phyloP scores from a whole-genome alignment of 1,139 yeast genomes.

The Zhuliangozyma parablackwelliae region DNA sequence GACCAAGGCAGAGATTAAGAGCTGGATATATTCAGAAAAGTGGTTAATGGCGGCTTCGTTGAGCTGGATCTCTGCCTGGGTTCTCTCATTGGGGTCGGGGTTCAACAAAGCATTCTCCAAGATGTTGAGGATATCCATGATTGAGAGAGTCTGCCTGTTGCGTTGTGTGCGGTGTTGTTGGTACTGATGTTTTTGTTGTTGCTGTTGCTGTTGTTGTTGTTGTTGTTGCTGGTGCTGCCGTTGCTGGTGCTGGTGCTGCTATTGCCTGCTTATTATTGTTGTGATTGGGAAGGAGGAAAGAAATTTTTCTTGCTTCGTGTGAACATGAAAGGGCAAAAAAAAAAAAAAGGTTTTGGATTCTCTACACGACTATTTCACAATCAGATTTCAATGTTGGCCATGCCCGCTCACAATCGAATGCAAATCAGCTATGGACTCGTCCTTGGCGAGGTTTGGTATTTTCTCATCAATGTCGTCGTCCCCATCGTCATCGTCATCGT shows the following conservation, averaged over 20 bases:
- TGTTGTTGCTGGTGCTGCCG: no score
- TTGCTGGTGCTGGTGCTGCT: no score
- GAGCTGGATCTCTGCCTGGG: slow-evolving; percentile 78
- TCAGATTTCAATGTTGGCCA: no score
- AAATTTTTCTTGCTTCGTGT: no score
- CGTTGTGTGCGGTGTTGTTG: background rate
- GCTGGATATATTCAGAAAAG: slow-evolving; percentile 66
- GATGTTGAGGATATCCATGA: slow-evolving; percentile 66
- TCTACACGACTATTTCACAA: no score
- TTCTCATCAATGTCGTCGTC: background rate
- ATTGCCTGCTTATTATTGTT: no score
- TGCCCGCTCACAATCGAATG: slow-evolving; percentile 34
- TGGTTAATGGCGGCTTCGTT: slow-evolving; percentile 68
- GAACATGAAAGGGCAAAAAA: no score
- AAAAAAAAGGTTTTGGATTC: no score
- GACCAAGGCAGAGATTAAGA: slow-evolving; percentile 69
- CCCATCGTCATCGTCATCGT: slow-evolving; percentile 1
- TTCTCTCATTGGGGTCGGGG: slow-evolving; percentile 64
- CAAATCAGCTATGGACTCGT: slow-evolving; percentile 52
- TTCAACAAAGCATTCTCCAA: slow-evolving; percentile 75
- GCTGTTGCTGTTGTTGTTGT: no score
- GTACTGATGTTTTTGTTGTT: no score
- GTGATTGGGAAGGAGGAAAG: no score
- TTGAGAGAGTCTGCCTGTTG: background rate
- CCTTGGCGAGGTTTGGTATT: slow-evolving; percentile 21